Evolutionary conservation across 495 filamentous ascomycete species (phyloP), one percentile per base, ranked within the genome.

Genomic region (Clohesyomyces aquaticus): DNA sequence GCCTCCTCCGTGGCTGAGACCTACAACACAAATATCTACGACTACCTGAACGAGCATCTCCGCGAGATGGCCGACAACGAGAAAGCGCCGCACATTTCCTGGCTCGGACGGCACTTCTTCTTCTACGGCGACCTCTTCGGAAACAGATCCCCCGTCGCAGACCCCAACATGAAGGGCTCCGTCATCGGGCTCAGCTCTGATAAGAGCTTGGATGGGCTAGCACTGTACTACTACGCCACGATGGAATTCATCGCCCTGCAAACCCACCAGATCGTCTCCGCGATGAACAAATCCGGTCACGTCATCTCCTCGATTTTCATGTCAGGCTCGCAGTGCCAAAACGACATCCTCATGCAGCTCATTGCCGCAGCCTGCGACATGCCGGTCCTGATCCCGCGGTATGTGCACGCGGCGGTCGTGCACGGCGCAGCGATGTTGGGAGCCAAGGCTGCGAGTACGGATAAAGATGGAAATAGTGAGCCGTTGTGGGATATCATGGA

Each of bases 101-200:
- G 88, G 69, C 80, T 98, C 0, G 91, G 82, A 16, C 88, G 94
- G 6, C 93, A 98, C 74, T 87, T 95, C 75, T 98, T 98, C 83
- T 95, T 98, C 80, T 97, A 98, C 71, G 94, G 94, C 55, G 94
- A 98, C 71, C 84, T 96, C n/a, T 97, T 94, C 82, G 94, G 94
- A 42, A 98, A 98, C 75, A 87, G 94, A 28, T 96, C 91, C 18
- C 94, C 94, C 4, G 85, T 98, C 58, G 93, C 93, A 0, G 91
- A 98, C 69, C 82, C 93, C 0, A 85, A 84, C 73, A 98, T 98
- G 94, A 86, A 85, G 27, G 94, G 94, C 28, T 85, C 92, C 1
- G 82, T 94, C 47, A 85, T 96, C 57, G 94, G 94, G 4, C 80
- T 98, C 29, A 88, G 85, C 73, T 88, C 84, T 55, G 93, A 98